Conservation (phyloP, 768 basidiomycete species). For the Gymnopilus dilepis region DNA sequence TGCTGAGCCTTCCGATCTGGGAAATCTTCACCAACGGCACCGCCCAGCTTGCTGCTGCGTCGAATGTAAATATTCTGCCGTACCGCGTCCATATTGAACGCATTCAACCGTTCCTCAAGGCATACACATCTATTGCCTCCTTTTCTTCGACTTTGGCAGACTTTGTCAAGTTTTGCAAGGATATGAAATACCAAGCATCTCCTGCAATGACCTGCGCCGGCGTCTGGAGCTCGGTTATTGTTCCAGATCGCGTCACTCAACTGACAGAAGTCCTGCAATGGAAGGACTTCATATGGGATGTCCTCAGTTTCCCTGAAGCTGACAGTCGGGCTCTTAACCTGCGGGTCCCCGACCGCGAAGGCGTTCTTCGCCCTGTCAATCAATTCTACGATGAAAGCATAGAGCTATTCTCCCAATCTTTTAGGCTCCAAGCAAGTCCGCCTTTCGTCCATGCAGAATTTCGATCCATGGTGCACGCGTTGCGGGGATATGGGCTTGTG, state of each 20-base stretch:
- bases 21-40: background rate
- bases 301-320: background rate
- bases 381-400: slow-evolving; percentile 19
- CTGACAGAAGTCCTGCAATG: background rate
- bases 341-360: slow-evolving; percentile 13
- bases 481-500: slow-evolving; percentile 11
- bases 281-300: background rate
- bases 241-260: background rate
- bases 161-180: slow-evolving; percentile 3
- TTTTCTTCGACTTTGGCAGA: background rate
- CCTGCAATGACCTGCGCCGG: background rate
- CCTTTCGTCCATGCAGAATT: slow-evolving; percentile 15
- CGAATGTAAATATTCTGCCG: slow-evolving; percentile 11
- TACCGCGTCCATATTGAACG: background rate
- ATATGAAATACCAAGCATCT: background rate
- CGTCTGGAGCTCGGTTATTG: background rate
- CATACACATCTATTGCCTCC: background rate
- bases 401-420: slow-evolving; percentile 5
- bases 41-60: background rate
- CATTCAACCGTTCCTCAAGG: slow-evolving; percentile 7
- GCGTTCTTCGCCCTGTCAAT: background rate
- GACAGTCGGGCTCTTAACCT: background rate
- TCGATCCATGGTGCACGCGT: background rate
- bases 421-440: slow-evolving; percentile 1
- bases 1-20: slow-evolving; percentile 18